Evolutionary conservation across 352 stramenopile species (phyloP).

Genomic region (Phytophthora pini): DNA sequence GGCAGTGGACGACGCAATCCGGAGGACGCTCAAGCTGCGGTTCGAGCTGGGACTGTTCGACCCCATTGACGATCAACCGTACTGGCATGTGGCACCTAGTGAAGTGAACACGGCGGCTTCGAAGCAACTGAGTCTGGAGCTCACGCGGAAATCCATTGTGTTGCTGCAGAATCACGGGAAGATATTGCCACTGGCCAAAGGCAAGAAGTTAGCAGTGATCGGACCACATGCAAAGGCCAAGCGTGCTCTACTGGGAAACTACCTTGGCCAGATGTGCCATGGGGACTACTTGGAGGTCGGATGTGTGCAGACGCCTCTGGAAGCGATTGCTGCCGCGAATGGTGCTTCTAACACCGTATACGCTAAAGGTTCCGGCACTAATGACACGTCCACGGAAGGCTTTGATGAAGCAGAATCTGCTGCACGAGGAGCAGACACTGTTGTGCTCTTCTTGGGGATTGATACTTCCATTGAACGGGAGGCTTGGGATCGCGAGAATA

Average conservation of each 20-base stretch:
- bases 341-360: constrained; percentile 47
- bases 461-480: constrained; percentile 85
- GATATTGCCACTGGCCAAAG: constrained; percentile 71
- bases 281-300: constrained; percentile 69
- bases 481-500: constrained; percentile 71
- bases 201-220: constrained; percentile 70
- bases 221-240: constrained; percentile 79
- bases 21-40: constrained; percentile 81
- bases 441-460: constrained; percentile 86
- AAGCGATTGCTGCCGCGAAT: constrained; percentile 60
- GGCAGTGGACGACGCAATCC: constrained; percentile 64
- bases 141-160: constrained; percentile 91
- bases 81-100: constrained; percentile 69
- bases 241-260: constrained; percentile 83
- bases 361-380: constrained; percentile 61
- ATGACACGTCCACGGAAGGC: constrained; percentile 60
- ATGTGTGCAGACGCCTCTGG: constrained; percentile 75
- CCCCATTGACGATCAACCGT: constrained; percentile 82
- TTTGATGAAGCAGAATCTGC: constrained; percentile 60
- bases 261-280: constrained; percentile 86
- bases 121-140: constrained; percentile 69
- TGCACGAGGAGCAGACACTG: constrained; percentile 48
- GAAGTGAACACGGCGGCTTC: constrained; percentile 78
- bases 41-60: constrained; percentile 95
- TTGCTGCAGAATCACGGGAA: constrained; percentile 92